Evolutionary conservation across 2,329 filamentous ascomycete genomes (phyloP), one percentile per base, ranked within the genome.

Genomic region (Aspergillus sp.): DNA sequence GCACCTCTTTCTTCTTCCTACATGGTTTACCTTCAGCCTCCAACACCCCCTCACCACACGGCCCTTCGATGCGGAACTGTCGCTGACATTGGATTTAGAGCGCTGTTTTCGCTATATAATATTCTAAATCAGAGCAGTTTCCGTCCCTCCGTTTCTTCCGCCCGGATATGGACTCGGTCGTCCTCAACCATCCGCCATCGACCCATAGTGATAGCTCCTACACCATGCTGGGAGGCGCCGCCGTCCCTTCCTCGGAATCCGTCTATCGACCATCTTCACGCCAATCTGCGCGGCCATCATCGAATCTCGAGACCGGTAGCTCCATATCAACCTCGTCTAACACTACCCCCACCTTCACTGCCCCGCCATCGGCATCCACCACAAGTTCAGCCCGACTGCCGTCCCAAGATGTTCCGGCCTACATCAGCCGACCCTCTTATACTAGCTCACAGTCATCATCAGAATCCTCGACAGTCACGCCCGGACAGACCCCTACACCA

Each of bases 151-250:
- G 44, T 47, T 37, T 49, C 48, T 19, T 40, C 52, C 40, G 46
- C 49, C 47, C 35, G 78, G 83, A 79, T 73, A 86, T 86, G 84
- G 82, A 82, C 79, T 84, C 83, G 72, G 75, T 86, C 66, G 77
- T 85, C 70, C 75, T 85, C 68, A 80, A 79, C 77, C 90, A 93
- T 80, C 87, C 87, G 79, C 86, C 87, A 77, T 84, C 90, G 75
- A 87, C 91, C 77, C 82, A 87, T 67, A 82, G 85, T 68, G 84
- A 86, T 77, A 88, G 89, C 77, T 85, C 86, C 80, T 86, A 82
- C 78, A 89, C 87, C 82, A 89, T 91, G 79, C 78, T 83, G 68
- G 80, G 79, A 74, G 75, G 75, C 64, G 71, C 76, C 64, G 71
- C 76, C 66, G 68, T 75, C 66, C 71, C 70, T 61, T 54, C 68